phyloP scores from a whole-genome alignment of 495 filamentous ascomycete genomes.

The Penicilliopsis zonata region DNA sequence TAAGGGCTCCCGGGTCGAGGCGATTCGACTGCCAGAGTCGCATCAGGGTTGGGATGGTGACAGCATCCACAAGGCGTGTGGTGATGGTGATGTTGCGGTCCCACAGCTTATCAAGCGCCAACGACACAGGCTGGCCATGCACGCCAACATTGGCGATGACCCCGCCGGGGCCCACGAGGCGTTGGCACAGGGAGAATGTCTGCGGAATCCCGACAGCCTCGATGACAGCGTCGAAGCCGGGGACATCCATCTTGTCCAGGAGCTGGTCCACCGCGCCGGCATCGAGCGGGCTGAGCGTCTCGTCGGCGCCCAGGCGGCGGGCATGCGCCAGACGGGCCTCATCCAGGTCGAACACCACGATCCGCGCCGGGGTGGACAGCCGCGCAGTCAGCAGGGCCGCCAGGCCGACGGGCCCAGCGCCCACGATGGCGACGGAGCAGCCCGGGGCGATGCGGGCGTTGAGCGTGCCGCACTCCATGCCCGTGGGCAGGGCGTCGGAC shows the following conservation, averaged over 20 bases:
- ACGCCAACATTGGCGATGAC: constrained; percentile 40
- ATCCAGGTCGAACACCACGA: constrained; percentile 31
- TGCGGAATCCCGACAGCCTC: constrained; percentile 36
- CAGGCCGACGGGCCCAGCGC: constrained; percentile 37
- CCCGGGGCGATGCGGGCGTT: constrained; percentile 29
- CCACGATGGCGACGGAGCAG: constrained; percentile 31
- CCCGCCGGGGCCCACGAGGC: constrained; percentile 34
- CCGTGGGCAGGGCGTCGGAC: constrained; percentile 35
- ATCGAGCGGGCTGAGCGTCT: constrained; percentile 13
- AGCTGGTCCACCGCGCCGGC: constrained; percentile 17
- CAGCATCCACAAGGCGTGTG: constrained; percentile 23
- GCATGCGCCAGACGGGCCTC: constrained; percentile 26
- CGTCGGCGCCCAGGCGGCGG: constrained; percentile 29
- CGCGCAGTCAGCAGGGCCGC: constrained; percentile 31
- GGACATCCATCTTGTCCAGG: constrained; percentile 20
- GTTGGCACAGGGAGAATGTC: constrained; percentile 30
- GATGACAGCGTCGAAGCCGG: constrained; percentile 38
- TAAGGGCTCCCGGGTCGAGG: constrained; percentile 21
- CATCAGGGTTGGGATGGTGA: constrained; percentile 28
- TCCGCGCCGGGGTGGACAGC: constrained; percentile 25
- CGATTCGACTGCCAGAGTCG: constrained; percentile 21
- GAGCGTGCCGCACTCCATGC: constrained; percentile 34
- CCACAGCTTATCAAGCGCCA: constrained; percentile 27
- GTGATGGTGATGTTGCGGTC: constrained; percentile 31
- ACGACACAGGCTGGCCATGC: constrained; percentile 24